Evolutionary conservation across 2,329 filamentous ascomycete genomes (phyloP).

Genomic region (Penicillium sp.): DNA sequence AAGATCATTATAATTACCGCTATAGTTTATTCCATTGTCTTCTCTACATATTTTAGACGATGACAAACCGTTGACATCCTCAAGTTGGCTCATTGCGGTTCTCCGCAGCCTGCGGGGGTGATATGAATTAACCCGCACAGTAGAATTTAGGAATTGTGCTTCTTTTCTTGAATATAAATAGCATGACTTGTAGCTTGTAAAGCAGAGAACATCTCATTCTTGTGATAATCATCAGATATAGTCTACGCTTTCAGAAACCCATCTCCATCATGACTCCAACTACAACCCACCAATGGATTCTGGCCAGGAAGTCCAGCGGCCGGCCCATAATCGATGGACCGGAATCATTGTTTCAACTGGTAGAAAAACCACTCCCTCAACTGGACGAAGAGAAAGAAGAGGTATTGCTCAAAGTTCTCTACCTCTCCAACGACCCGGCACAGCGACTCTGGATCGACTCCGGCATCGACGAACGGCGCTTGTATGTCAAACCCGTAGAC

Average conservation of each 20-base stretch:
- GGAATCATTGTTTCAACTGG: background rate
- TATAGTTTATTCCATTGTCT: too few species aligned
- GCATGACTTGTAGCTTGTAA: background rate
- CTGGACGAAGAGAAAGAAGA: background rate
- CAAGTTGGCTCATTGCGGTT: background rate
- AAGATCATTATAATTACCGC: too few species aligned
- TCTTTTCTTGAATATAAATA: background rate
- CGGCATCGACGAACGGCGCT: background rate
- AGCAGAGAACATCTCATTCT: background rate
- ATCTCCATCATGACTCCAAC: background rate
- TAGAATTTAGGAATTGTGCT: background rate
- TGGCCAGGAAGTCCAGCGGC: background rate
- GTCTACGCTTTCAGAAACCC: background rate
- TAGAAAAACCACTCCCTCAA: background rate
- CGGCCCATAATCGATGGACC: background rate
- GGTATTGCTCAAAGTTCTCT: background rate
- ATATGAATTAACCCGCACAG: background rate
- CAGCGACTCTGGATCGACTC: background rate
- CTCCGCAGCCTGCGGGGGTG: background rate
- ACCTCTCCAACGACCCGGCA: background rate
- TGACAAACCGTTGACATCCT: background rate
- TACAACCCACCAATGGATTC: background rate
- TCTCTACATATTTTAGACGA: too few species aligned
- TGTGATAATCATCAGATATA: background rate
- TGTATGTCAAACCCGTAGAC: background rate